These are phyloP conservation scores for Podospora pseudoanserina DNA, from an alignment of 495 filamentous ascomycete genomes.

Conservation along the genomic window DNA sequence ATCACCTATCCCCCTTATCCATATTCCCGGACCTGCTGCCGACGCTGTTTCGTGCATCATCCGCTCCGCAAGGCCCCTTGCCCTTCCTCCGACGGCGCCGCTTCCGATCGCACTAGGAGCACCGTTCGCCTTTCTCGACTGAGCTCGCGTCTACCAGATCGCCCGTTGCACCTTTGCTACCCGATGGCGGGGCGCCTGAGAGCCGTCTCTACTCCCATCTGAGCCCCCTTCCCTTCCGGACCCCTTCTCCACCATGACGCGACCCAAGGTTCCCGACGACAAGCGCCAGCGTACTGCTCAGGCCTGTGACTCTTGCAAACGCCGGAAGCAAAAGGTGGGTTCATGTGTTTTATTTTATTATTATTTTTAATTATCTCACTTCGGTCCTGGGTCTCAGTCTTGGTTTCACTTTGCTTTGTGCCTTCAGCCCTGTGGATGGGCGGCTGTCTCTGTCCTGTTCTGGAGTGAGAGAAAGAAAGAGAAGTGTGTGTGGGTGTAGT, in stretches of 20 bases:
- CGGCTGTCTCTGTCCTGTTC: conserved; percentile 8
- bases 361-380: neutral
- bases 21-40: conserved; percentile 32
- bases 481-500: neutral
- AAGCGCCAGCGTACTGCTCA: conserved; percentile 62
- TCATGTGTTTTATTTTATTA: conserved; percentile 7
- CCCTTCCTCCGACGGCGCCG: conserved; percentile 23
- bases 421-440: conserved; percentile 6
- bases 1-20: conserved; percentile 4
- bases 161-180: conserved; percentile 26
- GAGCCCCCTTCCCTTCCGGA: conserved; percentile 2
- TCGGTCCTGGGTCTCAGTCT: conserved; percentile 17
- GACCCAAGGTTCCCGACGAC: conserved; percentile 60
- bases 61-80: conserved; percentile 27
- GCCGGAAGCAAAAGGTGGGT: conserved; percentile 71
- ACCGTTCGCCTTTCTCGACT: conserved; percentile 6
- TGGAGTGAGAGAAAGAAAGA: neutral
- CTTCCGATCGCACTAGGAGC: conserved; percentile 31
- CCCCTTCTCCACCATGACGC: conserved; percentile 49
- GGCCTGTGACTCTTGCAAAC: conserved; percentile 75
- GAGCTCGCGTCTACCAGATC: conserved; percentile 13
- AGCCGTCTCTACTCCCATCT: conserved; percentile 7
- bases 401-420: neutral
- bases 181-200: conserved; percentile 34
- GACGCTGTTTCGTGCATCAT: conserved; percentile 34